Evolutionary conservation across 768 basidiomycete genomes (phyloP).

Genomic region (Boletus subparvulus): DNA sequence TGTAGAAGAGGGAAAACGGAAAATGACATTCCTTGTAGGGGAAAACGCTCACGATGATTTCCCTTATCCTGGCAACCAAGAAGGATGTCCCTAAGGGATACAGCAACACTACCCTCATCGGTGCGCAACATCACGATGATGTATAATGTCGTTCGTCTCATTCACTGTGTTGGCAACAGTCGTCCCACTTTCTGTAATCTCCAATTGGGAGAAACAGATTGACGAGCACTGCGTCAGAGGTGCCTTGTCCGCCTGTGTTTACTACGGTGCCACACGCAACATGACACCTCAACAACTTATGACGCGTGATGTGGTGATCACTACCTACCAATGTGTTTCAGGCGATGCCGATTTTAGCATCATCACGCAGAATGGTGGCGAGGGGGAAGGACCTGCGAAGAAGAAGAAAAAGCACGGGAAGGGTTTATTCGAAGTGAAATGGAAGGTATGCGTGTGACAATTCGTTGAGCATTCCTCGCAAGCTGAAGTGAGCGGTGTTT

Average conservation of each 20-base stretch:
- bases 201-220: slow-evolving; percentile 88
- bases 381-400: slow-evolving; percentile 32
- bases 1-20: neutral
- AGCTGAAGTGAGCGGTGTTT: neutral
- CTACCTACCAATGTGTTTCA: slow-evolving; percentile 75
- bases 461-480: neutral
- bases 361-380: slow-evolving; percentile 6
- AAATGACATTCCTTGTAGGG: slow-evolving; percentile 47
- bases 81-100: slow-evolving; percentile 54
- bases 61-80: slow-evolving; percentile 78
- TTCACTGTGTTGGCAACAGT: slow-evolving; percentile 42
- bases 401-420: slow-evolving; percentile 61
- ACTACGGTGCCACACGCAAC: slow-evolving; percentile 69
- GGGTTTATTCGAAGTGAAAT: slow-evolving; percentile 65
- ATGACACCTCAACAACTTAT: slow-evolving; percentile 59
- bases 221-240: slow-evolving; percentile 64
- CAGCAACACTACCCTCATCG: slow-evolving; percentile 75
- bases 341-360: slow-evolving; percentile 46
- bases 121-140: slow-evolving; percentile 35
- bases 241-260: slow-evolving; percentile 55
- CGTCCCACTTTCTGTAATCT: slow-evolving; percentile 77
- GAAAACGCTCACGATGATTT: slow-evolving; percentile 88
- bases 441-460: slow-evolving; percentile 59
- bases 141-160: neutral
- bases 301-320: slow-evolving; percentile 75